Percentiles rank a stretch among this genome's conserved stretches.
Evolutionary conservation across 176 grass and related monocot genomes (phyloP).

Genomic region (Oryza meridionalis): DNA sequence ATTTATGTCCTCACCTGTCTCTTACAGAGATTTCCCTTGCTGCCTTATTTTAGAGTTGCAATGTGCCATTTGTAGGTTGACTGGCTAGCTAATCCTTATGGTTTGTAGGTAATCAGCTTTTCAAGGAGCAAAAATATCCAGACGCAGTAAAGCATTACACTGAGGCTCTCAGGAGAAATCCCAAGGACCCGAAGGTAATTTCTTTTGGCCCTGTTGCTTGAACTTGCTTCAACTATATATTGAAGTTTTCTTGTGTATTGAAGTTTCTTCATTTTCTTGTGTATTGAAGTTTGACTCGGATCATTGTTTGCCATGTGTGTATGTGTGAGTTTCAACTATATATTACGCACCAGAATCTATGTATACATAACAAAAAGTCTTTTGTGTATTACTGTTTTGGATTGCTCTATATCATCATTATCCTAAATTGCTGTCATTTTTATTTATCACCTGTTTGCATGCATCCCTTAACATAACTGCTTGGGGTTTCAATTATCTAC

Average conservation of each 20-base stretch:
- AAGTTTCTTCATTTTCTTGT: neutral
- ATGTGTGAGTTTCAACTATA: neutral
- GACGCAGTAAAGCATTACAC: constrained; percentile 95
- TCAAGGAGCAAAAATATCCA: constrained; percentile 94
- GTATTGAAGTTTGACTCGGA: neutral
- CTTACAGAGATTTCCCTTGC: neutral
- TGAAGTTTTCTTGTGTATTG: neutral
- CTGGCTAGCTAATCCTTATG: neutral
- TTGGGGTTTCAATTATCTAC: constrained; percentile 17
- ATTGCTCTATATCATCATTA: neutral
- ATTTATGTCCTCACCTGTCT: neutral
- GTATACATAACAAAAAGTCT: neutral
- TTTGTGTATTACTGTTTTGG: neutral
- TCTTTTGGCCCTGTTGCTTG: constrained; percentile 11
- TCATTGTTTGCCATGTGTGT: neutral
- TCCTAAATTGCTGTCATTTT: constrained; percentile 13
- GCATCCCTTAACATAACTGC: constrained; percentile 1
- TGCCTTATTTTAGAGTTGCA: neutral
- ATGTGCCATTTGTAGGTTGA: neutral
- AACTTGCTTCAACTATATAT: no score
- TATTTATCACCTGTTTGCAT: neutral
- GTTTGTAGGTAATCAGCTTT: constrained; percentile 83
- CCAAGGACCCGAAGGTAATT: constrained; percentile 84
- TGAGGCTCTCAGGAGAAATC: constrained; percentile 93
- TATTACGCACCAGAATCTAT: neutral